Base-by-base conservation (phyloP, 805 yeast species). In the Metschnikowia arizonensis region DNA sequence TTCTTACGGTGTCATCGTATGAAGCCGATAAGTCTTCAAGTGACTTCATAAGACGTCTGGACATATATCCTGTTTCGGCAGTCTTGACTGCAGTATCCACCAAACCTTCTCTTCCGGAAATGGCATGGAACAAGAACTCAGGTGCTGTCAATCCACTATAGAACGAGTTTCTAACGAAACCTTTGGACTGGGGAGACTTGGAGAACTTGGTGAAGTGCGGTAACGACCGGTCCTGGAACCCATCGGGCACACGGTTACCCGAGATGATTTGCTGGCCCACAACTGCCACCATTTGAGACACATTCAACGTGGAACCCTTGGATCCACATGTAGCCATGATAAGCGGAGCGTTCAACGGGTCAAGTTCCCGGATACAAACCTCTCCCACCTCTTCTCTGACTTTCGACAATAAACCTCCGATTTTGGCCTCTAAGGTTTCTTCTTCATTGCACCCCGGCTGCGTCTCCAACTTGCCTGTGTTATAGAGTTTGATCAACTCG, bases 101-200 rank as follows among this genome's bases (percentile, higher is more conserved):
- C 64, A 93, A 77, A 77, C 99, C 99, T 74, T 93, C 99, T 79
- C 99, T 88, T 75, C 99, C 99, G 62, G 99, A 98, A 97, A 93
- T 93, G 43, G 98, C 97, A 66, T 93, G 99, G 84, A 93, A 93
- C 66, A 93, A 90, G 67, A 93, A 93, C 67, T 93, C 99, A 68
- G 93, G 98, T 28, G 99, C 99, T 5, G 99, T 90, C 60, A 93
- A 77, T 31, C 99, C 99, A 74, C 98, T 83, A 63, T 91, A 76
- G 63, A 93, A 93, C 11, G 99, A 93, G 64, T 93, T 93, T 67
- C 95, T 97, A 49, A 93, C 96, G 60, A 93, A 93, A 60, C 99
- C 99, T 68, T 93, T 93, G 6, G 97, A 88, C 53, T 91, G 97
- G 1, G 99, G 99, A 33, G 97, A 88, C 64, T 91, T 90, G 54